Percentiles rank a stretch among this genome's conserved stretches.
Conservation (phyloP, 1,284 basidiomycete genomes). For the Ustilago tritici region DNA sequence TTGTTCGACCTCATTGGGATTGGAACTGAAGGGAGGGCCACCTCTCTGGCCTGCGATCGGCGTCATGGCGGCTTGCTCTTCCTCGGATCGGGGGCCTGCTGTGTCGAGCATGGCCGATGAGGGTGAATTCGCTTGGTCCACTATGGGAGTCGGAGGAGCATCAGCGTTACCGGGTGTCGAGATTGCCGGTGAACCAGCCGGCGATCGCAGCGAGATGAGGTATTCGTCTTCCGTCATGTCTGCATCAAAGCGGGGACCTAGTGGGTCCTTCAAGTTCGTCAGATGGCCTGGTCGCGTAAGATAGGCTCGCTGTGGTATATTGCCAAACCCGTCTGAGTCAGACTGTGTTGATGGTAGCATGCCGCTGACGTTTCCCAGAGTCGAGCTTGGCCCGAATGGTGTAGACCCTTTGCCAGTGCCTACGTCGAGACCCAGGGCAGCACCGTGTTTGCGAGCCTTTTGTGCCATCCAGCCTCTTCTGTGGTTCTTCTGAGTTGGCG, state of each 20-base stretch:
- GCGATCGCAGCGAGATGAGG: conserved; percentile 41
- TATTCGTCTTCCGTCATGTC: conserved; percentile 51
- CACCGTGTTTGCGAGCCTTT: conserved; percentile 57
- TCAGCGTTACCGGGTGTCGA: conserved; percentile 38
- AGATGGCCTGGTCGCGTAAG: conserved; percentile 18
- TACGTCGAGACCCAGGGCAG: conserved; percentile 8
- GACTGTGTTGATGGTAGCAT: not conserved
- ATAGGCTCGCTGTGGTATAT: conserved; percentile 5
- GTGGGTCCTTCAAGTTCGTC: conserved; percentile 18
- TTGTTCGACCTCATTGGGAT: conserved; percentile 11
- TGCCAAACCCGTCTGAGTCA: not conserved
- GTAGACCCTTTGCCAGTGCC: conserved; percentile 1
- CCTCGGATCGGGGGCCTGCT: conserved; percentile 4
- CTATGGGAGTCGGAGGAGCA: conserved; percentile 9
- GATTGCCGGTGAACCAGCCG: conserved; percentile 41
- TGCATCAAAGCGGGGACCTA: conserved; percentile 22
- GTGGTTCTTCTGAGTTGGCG: conserved; percentile 41
- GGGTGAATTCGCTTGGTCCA: conserved; percentile 6
- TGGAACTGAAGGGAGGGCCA: conserved; percentile 7
- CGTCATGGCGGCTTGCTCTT: conserved; percentile 15
- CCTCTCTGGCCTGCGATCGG: conserved; percentile 16
- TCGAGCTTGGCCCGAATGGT: not conserved
- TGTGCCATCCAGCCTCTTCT: conserved; percentile 59
- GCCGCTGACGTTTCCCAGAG: not conserved
- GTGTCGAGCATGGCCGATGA: not conserved